phyloP scores from a whole-genome alignment of 371 early-diverging fungal species.

The Mucor lusitanicus region DNA sequence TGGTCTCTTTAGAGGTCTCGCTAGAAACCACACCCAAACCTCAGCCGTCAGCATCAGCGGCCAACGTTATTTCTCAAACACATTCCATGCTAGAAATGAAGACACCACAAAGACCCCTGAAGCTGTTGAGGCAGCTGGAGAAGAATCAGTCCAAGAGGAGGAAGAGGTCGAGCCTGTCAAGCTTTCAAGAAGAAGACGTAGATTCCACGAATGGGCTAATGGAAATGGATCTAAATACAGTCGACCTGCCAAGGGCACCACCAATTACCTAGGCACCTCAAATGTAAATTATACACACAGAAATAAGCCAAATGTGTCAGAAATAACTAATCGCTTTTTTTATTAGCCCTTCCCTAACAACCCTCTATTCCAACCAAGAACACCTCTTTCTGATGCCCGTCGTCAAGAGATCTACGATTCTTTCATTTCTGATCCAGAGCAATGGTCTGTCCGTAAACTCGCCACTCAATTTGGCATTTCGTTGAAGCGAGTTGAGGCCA shows the following conservation, averaged over 20 bases:
- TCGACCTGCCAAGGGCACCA: slow-evolving; percentile 46
- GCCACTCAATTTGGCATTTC: slow-evolving; percentile 77
- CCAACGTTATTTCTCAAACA: slow-evolving; percentile 23
- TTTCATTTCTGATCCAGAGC: slow-evolving; percentile 60
- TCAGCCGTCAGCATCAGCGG: not conserved
- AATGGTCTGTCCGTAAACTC: slow-evolving; percentile 73
- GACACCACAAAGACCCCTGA: slow-evolving; percentile 33
- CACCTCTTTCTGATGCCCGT: slow-evolving; percentile 74
- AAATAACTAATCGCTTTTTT: not conserved
- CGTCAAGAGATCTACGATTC: slow-evolving; percentile 77
- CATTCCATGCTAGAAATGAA: slow-evolving; percentile 14
- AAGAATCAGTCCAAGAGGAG: slow-evolving; percentile 9
- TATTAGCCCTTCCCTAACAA: slow-evolving; percentile 91
- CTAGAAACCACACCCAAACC: not conserved
- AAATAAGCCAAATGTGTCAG: not conserved
- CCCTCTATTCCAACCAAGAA: slow-evolving; percentile 77
- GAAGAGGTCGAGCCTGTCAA: slow-evolving; percentile 37
- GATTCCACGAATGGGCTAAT: slow-evolving; percentile 46
- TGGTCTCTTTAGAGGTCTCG: slow-evolving; percentile 5
- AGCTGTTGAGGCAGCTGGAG: slow-evolving; percentile 16
- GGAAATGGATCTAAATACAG: slow-evolving; percentile 38
- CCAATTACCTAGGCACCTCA: slow-evolving; percentile 41
- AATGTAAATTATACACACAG: not conserved
- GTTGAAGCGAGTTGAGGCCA: slow-evolving; percentile 87
- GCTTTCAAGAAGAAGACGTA: slow-evolving; percentile 45